Conservation (phyloP, 805 yeast species). For the Starmerella potacharoeniae region DNA sequence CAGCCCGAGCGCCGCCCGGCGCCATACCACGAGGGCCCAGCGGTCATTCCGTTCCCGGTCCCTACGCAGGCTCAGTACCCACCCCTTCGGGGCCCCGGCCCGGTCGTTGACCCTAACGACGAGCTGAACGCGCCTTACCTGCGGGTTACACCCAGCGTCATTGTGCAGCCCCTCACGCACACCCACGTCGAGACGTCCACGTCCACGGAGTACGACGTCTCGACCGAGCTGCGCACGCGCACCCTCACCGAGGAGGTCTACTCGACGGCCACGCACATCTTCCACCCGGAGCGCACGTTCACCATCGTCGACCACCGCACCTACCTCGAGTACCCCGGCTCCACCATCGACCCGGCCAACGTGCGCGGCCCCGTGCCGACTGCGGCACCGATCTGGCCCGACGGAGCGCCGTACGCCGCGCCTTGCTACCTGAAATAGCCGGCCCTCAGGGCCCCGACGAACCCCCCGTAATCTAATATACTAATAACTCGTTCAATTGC, state of each 20-base stretch:
- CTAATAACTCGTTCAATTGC: too few species aligned
- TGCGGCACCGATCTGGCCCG: background rate
- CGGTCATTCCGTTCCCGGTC: too few species aligned
- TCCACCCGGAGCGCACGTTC: constrained; percentile 12
- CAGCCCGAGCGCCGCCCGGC: background rate
- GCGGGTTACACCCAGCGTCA: constrained; percentile 13
- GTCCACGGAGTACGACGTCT: constrained; percentile 3
- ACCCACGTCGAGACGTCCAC: constrained; percentile 14
- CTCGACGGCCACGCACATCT: constrained; percentile 6
- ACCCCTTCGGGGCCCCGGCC: background rate
- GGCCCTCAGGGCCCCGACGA: too few species aligned
- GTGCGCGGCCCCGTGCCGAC: constrained; percentile 2
- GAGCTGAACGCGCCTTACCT: constrained; percentile 7
- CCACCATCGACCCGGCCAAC: constrained; percentile 10
- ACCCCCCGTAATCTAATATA: too few species aligned
- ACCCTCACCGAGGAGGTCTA: constrained; percentile 11
- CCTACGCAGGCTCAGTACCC: background rate
- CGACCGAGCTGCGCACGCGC: constrained; percentile 8
- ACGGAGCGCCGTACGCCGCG: background rate
- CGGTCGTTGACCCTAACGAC: background rate
- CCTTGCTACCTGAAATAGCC: background rate
- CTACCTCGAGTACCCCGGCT: constrained; percentile 15
- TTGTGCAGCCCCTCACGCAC: constrained; percentile 5
- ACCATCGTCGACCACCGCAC: constrained; percentile 11
- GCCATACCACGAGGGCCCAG: too few species aligned